Conservation (phyloP, 352 stramenopile species). For the Phytophthora sp. region DNA sequence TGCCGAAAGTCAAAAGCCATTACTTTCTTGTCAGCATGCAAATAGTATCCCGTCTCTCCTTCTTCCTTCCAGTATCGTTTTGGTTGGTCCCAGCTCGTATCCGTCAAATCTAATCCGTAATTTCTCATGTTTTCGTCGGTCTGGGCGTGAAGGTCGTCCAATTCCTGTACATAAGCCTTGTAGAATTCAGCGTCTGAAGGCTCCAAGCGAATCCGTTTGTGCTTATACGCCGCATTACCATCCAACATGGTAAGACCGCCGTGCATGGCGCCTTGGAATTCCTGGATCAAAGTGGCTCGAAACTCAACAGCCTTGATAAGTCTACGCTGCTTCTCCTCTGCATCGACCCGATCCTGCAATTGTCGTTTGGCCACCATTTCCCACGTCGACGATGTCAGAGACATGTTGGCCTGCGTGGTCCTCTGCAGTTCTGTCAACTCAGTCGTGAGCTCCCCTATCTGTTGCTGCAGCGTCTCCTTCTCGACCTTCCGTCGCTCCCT, state of each 20-base stretch:
- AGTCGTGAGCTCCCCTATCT: conserved; percentile 24
- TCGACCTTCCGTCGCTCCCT: conserved; percentile 19
- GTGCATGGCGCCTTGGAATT: conserved; percentile 10
- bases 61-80: conserved; percentile 23
- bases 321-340: conserved; percentile 16
- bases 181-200: conserved; percentile 25
- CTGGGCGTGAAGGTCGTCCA: conserved; percentile 11
- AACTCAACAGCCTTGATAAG: conserved; percentile 11
- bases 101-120: conserved; percentile 16
- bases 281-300: conserved; percentile 17
- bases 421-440: conserved; percentile 14
- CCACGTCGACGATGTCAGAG: conserved; percentile 17
- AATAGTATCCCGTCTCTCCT: conserved; percentile 15
- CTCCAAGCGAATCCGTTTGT: conserved; percentile 26
- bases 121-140: conserved; percentile 20
- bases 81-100: not conserved
- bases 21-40: conserved; percentile 13
- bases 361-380: conserved; percentile 27
- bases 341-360: conserved; percentile 19
- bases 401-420: not conserved
- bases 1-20: conserved; percentile 16
- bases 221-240: not conserved
- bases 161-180: conserved; percentile 1
- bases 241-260: not conserved
- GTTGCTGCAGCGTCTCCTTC: conserved; percentile 19